These are phyloP conservation scores for Penicillium psychrosexuale DNA, from an alignment of 2,329 filamentous ascomycete genomes.

Conservation along the genomic window DNA sequence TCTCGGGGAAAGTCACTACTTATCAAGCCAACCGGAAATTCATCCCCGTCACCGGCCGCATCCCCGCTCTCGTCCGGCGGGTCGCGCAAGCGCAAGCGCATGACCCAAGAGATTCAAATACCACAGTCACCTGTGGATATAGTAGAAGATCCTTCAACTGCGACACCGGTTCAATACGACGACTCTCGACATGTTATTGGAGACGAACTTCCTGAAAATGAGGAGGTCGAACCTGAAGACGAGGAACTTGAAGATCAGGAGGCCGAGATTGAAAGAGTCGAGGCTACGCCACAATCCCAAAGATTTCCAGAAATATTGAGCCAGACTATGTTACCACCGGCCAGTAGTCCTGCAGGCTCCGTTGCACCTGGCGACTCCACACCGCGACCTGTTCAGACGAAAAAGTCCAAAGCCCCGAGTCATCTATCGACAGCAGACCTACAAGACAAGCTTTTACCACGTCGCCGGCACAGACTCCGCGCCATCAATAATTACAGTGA, in stretches of 20 bases:
- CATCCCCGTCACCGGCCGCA: constrained; percentile 23
- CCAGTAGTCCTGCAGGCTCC: constrained; percentile 32
- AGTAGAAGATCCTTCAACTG: constrained; percentile 19
- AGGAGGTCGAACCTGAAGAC: background rate
- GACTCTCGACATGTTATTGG: background rate
- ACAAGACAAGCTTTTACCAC: constrained; percentile 37
- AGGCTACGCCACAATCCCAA: constrained; percentile 8
- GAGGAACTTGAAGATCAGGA: background rate
- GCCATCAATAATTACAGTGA: constrained; percentile 21
- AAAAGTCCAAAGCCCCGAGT: constrained; percentile 11
- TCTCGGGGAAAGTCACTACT: constrained; percentile 34
- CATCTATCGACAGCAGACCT: constrained; percentile 36
- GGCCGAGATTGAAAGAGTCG: background rate
- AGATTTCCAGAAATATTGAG: constrained; percentile 27
- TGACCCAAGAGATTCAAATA: constrained; percentile 26
- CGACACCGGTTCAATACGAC: constrained; percentile 11
- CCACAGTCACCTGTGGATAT: constrained; percentile 19
- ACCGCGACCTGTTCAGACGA: background rate
- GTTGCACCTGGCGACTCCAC: constrained; percentile 1
- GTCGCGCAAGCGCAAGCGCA: constrained; percentile 41
- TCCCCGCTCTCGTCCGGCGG: constrained; percentile 27
- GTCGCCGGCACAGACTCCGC: constrained; percentile 24
- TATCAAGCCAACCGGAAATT: constrained; percentile 13
- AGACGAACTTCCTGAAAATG: constrained; percentile 1
- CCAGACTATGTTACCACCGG: constrained; percentile 39